Evolutionary conservation across 768 basidiomycete species (phyloP).

Genomic region (Sutorius australiensis): DNA sequence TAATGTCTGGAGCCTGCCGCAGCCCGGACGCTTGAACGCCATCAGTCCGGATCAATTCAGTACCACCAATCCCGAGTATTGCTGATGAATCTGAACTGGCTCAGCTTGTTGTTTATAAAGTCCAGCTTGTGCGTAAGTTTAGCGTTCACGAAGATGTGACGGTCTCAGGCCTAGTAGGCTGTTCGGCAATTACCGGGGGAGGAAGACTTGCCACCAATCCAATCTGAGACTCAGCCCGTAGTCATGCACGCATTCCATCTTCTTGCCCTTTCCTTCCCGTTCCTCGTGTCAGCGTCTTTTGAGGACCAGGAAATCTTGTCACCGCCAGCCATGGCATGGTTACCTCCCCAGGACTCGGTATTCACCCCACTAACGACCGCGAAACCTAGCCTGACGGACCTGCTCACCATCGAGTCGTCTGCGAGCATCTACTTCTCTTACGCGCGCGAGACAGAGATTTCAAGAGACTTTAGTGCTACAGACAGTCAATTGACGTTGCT

Average conservation of each 20-base stretch:
- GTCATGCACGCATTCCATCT: conserved; percentile 19
- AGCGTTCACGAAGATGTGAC: neutral
- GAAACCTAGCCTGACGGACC: conserved; percentile 64
- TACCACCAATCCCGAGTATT: neutral
- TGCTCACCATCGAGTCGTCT: conserved; percentile 71
- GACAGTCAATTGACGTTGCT: conserved; percentile 52
- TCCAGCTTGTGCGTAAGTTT: neutral
- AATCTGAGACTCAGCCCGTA: neutral
- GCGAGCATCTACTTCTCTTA: conserved; percentile 85
- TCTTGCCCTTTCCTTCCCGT: conserved; percentile 27
- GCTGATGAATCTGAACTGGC: neutral
- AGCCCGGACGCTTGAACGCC: too few relatives aligned
- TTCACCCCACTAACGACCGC: conserved; percentile 38
- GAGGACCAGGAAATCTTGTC: conserved; percentile 27
- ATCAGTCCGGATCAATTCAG: neutral
- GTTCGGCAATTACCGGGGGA: conserved; percentile 5
- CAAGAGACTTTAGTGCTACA: conserved; percentile 40
- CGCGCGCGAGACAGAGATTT: conserved; percentile 67
- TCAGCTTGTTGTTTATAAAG: neutral
- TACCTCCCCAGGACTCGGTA: conserved; percentile 3
- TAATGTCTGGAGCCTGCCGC: neutral
- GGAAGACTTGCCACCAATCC: neutral
- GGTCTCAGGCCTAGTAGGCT: neutral
- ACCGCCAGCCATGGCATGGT: conserved; percentile 13
- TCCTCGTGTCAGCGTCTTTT: conserved; percentile 29